phyloP scores from a whole-genome alignment of 305 asterid species.

The Andrographis paniculata region DNA sequence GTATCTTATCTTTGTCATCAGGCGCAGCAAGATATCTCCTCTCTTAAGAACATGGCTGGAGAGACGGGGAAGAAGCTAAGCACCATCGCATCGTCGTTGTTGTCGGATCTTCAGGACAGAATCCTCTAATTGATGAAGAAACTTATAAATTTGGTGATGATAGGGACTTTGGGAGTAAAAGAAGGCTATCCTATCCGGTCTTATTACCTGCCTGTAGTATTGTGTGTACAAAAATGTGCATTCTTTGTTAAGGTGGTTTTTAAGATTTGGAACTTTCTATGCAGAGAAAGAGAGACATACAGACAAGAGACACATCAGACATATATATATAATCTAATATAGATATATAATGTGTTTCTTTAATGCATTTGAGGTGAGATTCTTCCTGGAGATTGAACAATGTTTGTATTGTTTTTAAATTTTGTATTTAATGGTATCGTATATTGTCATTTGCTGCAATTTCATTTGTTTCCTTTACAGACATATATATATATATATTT shows the following conservation, averaged over 20 bases:
- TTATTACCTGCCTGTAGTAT: background rate
- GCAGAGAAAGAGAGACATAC: too few relatives aligned
- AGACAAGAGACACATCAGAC: too few relatives aligned
- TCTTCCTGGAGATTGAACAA: too few relatives aligned
- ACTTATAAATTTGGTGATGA: background rate
- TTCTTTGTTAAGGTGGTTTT: conserved; percentile 11
- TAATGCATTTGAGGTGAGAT: too few relatives aligned
- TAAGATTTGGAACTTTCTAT: conserved; percentile 5
- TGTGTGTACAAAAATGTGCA: conserved; percentile 23
- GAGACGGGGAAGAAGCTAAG: conserved; percentile 92
- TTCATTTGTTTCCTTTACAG: too few relatives aligned
- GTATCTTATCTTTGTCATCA: conserved; percentile 16
- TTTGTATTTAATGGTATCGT: too few relatives aligned
- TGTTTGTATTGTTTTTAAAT: too few relatives aligned
- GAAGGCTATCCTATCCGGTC: conserved; percentile 18
- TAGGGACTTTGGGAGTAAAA: conserved; percentile 3
- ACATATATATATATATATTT: too few relatives aligned
- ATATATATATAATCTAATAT: too few relatives aligned
- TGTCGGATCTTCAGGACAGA: conserved; percentile 91
- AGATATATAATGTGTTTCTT: too few relatives aligned
- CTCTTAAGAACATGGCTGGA: conserved; percentile 85
- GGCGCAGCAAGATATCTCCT: conserved; percentile 95
- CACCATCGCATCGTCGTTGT: conserved; percentile 63
- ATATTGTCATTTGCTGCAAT: too few relatives aligned
- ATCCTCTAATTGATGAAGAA: conserved; percentile 43